These are phyloP conservation scores for Opeltia flavorubescens DNA, from an alignment of 495 filamentous ascomycete genomes.

Conservation along the genomic window DNA sequence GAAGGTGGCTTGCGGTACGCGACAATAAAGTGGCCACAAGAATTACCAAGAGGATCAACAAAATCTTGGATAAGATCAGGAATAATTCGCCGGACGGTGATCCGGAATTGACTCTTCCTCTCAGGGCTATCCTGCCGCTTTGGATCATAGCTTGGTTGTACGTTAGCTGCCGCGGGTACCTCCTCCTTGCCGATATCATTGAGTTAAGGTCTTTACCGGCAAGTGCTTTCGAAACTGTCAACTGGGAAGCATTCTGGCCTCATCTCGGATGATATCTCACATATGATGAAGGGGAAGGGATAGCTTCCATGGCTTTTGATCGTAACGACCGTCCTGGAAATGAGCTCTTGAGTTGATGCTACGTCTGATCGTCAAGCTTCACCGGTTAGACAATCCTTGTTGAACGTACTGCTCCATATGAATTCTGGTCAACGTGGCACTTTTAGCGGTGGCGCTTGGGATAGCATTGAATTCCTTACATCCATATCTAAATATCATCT, in stretches of 20 bases:
- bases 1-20: no score
- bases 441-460: no score
- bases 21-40: background rate
- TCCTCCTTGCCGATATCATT: conserved; percentile 4
- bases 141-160: background rate
- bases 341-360: no score
- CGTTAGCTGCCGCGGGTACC: background rate
- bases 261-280: conserved; percentile 5
- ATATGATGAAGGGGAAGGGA: no score
- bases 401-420: no score
- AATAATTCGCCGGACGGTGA: background rate
- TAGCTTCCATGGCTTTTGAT: no score
- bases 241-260: conserved; percentile 5
- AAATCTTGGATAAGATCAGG: background rate
- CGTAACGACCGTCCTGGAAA: no score
- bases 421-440: no score
- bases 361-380: no score
- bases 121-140: conserved; percentile 4
- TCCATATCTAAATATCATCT: no score
- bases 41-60: background rate
- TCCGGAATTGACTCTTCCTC: background rate
- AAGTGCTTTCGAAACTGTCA: conserved; percentile 6
- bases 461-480: no score
- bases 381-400: no score
- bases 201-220: conserved; percentile 3